Percentiles rank a stretch among this genome's conserved stretches.
Conservation (phyloP, 306 rosid genomes). For the Fagus sylvatica region DNA sequence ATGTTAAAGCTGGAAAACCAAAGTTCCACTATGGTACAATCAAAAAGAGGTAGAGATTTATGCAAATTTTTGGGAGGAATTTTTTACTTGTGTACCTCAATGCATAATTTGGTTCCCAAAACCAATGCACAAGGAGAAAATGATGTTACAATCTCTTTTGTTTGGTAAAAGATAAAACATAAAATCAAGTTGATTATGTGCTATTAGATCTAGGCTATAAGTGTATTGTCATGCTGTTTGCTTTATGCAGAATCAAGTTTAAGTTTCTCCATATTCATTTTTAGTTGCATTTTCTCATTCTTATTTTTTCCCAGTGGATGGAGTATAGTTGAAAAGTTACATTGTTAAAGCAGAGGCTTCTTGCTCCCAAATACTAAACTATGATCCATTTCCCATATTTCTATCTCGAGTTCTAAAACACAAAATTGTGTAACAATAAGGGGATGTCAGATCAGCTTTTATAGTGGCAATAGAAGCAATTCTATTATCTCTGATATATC, state of each 20-base stretch:
- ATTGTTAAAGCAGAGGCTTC: neutral
- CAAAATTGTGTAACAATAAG: neutral
- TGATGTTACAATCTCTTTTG: neutral
- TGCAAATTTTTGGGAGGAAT: neutral
- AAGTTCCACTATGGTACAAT: slow-evolving; percentile 89
- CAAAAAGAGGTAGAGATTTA: slow-evolving; percentile 66
- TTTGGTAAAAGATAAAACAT: neutral
- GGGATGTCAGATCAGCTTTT: neutral
- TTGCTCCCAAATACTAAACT: neutral
- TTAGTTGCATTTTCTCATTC: neutral
- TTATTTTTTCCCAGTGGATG: too few relatives aligned
- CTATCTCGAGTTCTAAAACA: neutral
- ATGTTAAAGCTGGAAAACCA: slow-evolving; percentile 66
- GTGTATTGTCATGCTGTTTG: neutral
- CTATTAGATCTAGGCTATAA: neutral
- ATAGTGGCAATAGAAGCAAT: neutral
- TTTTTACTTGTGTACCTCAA: neutral
- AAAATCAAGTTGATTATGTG: neutral
- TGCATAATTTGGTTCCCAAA: neutral
- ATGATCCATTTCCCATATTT: neutral
- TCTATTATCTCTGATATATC: neutral
- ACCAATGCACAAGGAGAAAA: neutral
- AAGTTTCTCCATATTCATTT: neutral
- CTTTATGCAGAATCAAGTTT: neutral
- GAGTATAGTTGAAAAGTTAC: neutral